A percentile compares a stretch with the other conserved stretches of the same genome.
These are phyloP conservation scores for Candida pseudoviswanathii DNA, from an alignment of 1,139 yeast genomes.

Conservation along the genomic window DNA sequence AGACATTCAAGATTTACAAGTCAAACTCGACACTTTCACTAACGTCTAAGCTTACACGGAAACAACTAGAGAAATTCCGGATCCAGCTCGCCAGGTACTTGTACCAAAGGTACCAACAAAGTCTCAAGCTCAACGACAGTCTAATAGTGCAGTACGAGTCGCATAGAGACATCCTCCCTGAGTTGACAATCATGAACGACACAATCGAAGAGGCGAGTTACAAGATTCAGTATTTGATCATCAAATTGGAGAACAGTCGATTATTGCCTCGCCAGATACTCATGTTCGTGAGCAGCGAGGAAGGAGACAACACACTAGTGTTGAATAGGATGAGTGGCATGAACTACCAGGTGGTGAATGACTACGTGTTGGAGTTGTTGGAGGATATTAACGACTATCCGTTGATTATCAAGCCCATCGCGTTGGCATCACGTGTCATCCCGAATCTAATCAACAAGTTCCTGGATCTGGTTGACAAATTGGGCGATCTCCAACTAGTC, in stretches of 20 bases:
- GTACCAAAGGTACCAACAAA: slow-evolving; percentile 13
- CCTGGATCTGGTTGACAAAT: slow-evolving; percentile 7
- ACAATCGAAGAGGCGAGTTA: slow-evolving; percentile 6
- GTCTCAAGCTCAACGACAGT: slow-evolving; percentile 10
- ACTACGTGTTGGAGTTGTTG: slow-evolving; percentile 12
- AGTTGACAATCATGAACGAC: slow-evolving; percentile 11
- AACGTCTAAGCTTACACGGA: slow-evolving; percentile 7
- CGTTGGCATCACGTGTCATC: slow-evolving; percentile 12
- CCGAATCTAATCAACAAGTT: slow-evolving; percentile 17
- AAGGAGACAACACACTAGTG: slow-evolving; percentile 7
- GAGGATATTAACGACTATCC: slow-evolving; percentile 18
- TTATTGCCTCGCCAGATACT: slow-evolving; percentile 15
- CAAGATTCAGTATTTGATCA: slow-evolving; percentile 13
- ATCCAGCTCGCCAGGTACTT: slow-evolving; percentile 16
- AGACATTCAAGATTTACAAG: slow-evolving; percentile 22
- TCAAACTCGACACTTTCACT: slow-evolving; percentile 17
- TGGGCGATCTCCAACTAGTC: slow-evolving; percentile 22
- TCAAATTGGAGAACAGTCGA: slow-evolving; percentile 9
- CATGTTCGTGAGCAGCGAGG: slow-evolving; percentile 10
- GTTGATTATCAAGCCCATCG: slow-evolving; percentile 17
- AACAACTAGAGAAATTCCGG: slow-evolving; percentile 17
- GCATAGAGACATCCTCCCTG: slow-evolving; percentile 12
- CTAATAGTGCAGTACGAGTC: slow-evolving; percentile 15
- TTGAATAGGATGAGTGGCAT: slow-evolving; percentile 9
- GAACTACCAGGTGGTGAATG: slow-evolving; percentile 8